Base-by-base conservation (phyloP, 352 stramenopile species). In the Peronosclerospora sorghi region DNA sequence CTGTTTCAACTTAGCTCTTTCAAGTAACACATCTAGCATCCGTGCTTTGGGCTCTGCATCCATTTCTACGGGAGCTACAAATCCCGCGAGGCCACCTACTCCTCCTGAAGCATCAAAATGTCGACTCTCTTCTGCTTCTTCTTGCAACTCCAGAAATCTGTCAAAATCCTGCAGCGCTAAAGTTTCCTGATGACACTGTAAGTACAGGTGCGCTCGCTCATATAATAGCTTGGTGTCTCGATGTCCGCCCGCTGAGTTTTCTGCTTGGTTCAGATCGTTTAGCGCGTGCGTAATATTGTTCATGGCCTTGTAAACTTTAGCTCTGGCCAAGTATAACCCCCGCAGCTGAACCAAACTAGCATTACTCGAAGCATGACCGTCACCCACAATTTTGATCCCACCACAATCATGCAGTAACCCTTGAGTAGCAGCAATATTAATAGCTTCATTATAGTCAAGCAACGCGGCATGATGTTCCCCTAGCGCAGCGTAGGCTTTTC, bases 101-200 rank as follows among this genome's bases (percentile, higher is more conserved):
- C 58, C 58, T 17, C 58, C 58, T 0, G 58, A 67, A 6, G 58
- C 58, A 13, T 67, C 58, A 40, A 67, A 67, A 43, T 67, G 58
- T n/a, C 58, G 53, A 29, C 41, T 53, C 29, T 53, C 54, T 14
- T 60, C 41, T 37, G 54, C 49, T 47, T 74, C 68, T 48, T 80
- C 65, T 35, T 83, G 70, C 20, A 87, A 45, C 45, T 87, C 73
- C 14, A 86, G 45, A 37, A 82, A 78, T n/a, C 58, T 57, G 48
- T 85, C 70, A n/a, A 84, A 58, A 29, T 83, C 75, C 6, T 51
- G 38, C 29, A 86, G 40, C 12, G 75, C 75, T 5, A 77, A 51
- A 6, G 35, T 12, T 8, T 68, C 53, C 30, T 85, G 65, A 28
- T 62, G 57, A 42, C 64, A 72, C 38, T 73, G 59, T 8, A 69